Conservation (phyloP, 805 yeast species). For the Brettanomyces nanus region DNA sequence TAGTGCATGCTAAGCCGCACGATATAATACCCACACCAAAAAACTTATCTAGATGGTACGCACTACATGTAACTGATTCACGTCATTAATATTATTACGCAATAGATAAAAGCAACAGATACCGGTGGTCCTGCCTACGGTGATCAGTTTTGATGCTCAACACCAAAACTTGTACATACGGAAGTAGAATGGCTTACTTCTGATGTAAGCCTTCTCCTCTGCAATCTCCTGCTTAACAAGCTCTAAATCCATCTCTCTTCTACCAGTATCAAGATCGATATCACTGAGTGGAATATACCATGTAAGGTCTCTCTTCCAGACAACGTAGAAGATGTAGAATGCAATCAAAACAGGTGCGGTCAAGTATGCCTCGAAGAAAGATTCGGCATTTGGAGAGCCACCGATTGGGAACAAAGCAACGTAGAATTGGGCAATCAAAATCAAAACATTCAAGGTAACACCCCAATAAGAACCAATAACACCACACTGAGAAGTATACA, state of each 20-base stretch:
- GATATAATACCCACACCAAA: no score
- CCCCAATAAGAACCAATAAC: constrained; percentile 62
- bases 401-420: constrained; percentile 67
- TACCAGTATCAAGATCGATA: constrained; percentile 57
- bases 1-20: no score
- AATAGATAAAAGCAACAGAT: no score
- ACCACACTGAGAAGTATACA: constrained; percentile 63
- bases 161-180: constrained; percentile 55
- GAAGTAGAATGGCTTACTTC: constrained; percentile 36
- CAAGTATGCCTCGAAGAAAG: constrained; percentile 60
- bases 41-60: no score
- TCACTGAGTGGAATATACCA: constrained; percentile 36
- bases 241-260: constrained; percentile 52
- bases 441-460: constrained; percentile 43
- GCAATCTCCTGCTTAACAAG: constrained; percentile 46
- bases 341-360: constrained; percentile 54
- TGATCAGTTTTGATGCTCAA: constrained; percentile 16
- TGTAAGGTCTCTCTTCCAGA: constrained; percentile 38
- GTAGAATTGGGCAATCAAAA: constrained; percentile 76
- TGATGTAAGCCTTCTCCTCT: constrained; percentile 46
- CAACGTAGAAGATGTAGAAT: constrained; percentile 29
- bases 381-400: constrained; percentile 39
- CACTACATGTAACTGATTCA: no score
- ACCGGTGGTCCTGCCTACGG: no score
- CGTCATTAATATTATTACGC: no score